Percentiles rank a stretch among this genome's conserved stretches.
Conservation (phyloP, 2,329 filamentous ascomycete genomes). For the Monosporascus cannonballus region DNA sequence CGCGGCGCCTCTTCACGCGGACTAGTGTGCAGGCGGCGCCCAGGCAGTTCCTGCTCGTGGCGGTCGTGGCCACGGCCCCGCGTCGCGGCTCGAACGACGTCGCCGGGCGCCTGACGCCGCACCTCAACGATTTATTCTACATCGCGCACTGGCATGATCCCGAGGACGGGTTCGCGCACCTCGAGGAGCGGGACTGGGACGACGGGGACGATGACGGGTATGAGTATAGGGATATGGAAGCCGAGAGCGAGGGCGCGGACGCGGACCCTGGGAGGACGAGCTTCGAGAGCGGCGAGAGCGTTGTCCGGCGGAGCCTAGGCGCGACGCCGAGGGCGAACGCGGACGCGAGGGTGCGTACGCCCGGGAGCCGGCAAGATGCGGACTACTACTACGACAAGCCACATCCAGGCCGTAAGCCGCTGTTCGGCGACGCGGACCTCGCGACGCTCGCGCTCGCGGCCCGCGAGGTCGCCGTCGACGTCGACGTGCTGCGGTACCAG, state of each 20-base stretch:
- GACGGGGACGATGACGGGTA: conserved; percentile 25
- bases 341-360: conserved; percentile 12
- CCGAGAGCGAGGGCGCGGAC: conserved; percentile 13
- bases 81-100: conserved; percentile 37
- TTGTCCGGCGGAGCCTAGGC: conserved; percentile 28
- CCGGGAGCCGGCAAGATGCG: conserved; percentile 26
- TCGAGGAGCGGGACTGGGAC: conserved; percentile 53
- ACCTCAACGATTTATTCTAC: conserved; percentile 78
- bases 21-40: conserved; percentile 69
- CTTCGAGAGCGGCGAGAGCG: conserved; percentile 31
- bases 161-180: conserved; percentile 65
- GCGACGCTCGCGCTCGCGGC: conserved; percentile 53
- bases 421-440: conserved; percentile 42
- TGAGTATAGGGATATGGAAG: conserved; percentile 10
- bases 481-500: conserved; percentile 77
- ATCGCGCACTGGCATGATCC: conserved; percentile 80
- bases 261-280: conserved; percentile 1
- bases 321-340: background rate
- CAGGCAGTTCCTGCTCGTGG: conserved; percentile 72
- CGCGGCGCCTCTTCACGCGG: conserved; percentile 69
- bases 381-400: background rate
- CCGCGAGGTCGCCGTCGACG: conserved; percentile 55
- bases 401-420: background rate
- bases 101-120: conserved; percentile 42
- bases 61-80: conserved; percentile 45